These are phyloP conservation scores for Neltuma alba DNA, from an alignment of 306 rosid species.

Conservation along the genomic window DNA sequence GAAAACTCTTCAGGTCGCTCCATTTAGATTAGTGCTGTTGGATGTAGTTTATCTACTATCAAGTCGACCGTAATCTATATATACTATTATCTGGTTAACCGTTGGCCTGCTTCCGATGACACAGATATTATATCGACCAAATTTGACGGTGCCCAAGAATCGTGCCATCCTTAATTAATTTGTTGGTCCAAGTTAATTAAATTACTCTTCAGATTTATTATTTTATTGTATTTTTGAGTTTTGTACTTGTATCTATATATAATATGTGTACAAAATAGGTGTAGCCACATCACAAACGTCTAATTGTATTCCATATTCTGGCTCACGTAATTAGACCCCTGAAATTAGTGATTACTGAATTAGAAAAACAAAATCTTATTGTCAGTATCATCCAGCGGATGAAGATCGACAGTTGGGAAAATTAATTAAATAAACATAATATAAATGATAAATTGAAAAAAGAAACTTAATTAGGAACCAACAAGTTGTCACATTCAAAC, in stretches of 20 bases:
- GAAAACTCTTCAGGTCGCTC: constrained; percentile 4
- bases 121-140: neutral
- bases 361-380: neutral
- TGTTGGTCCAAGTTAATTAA: neutral
- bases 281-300: neutral
- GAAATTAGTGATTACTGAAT: neutral
- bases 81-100: constrained; percentile 24
- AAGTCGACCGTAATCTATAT: neutral
- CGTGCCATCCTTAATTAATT: neutral
- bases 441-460: neutral
- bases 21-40: neutral
- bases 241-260: neutral
- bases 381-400: neutral
- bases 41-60: neutral
- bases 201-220: neutral
- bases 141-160: neutral
- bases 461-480: neutral
- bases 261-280: neutral
- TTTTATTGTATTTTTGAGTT: neutral
- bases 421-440: neutral
- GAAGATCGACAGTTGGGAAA: neutral
- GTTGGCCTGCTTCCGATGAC: constrained; percentile 33
- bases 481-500: neutral
- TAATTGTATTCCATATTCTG: neutral
- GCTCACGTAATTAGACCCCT: neutral